Evolutionary conservation across 257 asterid species (phyloP).

Genomic region (Nemophila menziesii): DNA sequence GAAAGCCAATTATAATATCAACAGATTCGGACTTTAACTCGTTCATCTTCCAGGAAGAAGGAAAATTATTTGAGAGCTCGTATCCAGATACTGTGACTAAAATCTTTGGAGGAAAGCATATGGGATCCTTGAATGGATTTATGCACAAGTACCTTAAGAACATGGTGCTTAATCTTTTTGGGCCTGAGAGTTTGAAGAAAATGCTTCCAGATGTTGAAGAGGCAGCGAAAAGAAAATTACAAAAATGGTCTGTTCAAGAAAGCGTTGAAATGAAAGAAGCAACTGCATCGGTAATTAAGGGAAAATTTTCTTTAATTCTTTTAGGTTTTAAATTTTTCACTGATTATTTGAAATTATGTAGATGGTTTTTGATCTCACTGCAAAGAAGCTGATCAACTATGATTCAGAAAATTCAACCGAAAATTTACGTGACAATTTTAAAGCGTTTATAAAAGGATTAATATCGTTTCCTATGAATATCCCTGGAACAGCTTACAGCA

Average conservation of each 20-base stretch:
- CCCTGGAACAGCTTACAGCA: conserved; percentile 84
- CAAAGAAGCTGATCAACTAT: conserved; percentile 71
- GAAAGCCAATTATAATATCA: conserved; percentile 54
- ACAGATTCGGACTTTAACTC: conserved; percentile 65
- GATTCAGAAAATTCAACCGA: conserved; percentile 52
- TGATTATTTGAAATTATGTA: conserved; percentile 18
- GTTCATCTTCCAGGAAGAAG: conserved; percentile 66
- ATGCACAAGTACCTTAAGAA: conserved; percentile 76
- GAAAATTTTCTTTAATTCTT: background rate
- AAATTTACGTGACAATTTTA: conserved; percentile 54
- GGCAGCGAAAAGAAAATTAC: conserved; percentile 30
- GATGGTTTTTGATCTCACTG: conserved; percentile 90
- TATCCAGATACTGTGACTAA: conserved; percentile 64
- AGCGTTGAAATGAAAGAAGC: conserved; percentile 51
- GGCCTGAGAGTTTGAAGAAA: conserved; percentile 60
- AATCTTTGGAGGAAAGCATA: conserved; percentile 60
- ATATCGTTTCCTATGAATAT: conserved; percentile 78
- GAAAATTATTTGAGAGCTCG: conserved; percentile 63
- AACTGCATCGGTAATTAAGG: conserved; percentile 41
- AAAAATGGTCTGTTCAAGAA: conserved; percentile 31
- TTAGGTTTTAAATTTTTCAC: conserved; percentile 2
- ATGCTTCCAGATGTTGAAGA: conserved; percentile 64
- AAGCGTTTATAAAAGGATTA: conserved; percentile 71
- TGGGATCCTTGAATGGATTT: conserved; percentile 62
- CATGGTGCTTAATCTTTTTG: conserved; percentile 62